These are phyloP conservation scores for Pogostemon cablin DNA, from an alignment of 257 asterid species.

Conservation along the genomic window DNA sequence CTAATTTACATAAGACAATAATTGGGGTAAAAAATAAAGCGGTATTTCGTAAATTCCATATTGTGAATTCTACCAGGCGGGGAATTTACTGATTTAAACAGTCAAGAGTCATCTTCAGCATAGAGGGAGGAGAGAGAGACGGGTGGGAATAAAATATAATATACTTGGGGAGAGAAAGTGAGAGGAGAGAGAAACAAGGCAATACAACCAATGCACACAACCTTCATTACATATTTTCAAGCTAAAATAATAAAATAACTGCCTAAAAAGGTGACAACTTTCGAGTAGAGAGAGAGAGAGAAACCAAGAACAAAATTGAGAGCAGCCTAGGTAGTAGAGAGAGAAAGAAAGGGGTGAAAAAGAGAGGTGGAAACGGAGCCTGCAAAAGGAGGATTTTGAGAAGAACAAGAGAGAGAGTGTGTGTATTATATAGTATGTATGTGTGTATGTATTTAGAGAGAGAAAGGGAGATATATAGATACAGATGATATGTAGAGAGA, in stretches of 20 bases:
- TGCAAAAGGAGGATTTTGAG: constrained; percentile 27
- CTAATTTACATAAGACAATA: too few relatives aligned
- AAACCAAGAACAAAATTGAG: constrained; percentile 21
- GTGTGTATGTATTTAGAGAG: constrained; percentile 12
- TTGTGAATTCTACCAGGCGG: not conserved
- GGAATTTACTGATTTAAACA: constrained; percentile 8
- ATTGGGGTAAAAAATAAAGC: too few relatives aligned
- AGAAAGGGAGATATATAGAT: not conserved
- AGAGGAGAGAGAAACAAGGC: constrained; percentile 25
- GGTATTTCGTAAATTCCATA: not conserved
- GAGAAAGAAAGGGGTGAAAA: constrained; percentile 13
- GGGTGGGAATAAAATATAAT: not conserved
- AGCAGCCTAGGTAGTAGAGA: constrained; percentile 32
- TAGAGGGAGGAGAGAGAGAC: constrained; percentile 25
- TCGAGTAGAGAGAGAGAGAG: constrained; percentile 40
- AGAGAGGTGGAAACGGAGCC: constrained; percentile 5
- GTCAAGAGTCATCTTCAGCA: constrained; percentile 33
- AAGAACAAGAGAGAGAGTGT: constrained; percentile 12
- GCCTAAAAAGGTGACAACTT: constrained; percentile 35
- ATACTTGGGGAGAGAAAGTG: constrained; percentile 22
- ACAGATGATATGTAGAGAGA: constrained; percentile 21
- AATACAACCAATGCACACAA: constrained; percentile 25
- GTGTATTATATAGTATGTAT: constrained; percentile 1
- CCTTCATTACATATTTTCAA: constrained; percentile 5
- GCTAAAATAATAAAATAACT: constrained; percentile 1